Evolutionary conservation across 2,329 filamentous ascomycete genomes (phyloP).

Genomic region (Escovopsis sp.): DNA sequence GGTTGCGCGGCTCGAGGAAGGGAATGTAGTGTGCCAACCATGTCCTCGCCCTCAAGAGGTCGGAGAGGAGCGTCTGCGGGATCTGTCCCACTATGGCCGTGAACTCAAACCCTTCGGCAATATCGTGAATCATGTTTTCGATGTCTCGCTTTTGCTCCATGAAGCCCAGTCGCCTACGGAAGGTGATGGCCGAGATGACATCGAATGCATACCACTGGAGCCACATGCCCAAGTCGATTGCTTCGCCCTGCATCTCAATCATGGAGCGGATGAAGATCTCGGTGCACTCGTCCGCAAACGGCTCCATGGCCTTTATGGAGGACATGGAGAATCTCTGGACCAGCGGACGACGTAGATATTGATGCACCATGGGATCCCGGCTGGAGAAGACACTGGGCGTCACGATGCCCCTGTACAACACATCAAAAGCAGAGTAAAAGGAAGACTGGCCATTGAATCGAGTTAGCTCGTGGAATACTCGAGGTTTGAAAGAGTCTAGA

Average conservation of each 20-base stretch:
- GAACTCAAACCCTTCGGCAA: constrained; percentile 4
- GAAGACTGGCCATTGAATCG: constrained; percentile 39
- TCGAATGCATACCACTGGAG: constrained; percentile 52
- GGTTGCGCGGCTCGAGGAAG: constrained; percentile 3
- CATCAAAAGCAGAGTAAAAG: constrained; percentile 69
- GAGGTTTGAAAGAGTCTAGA: background rate
- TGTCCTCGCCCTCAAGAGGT: background rate
- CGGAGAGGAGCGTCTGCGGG: background rate
- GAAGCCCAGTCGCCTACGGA: constrained; percentile 46
- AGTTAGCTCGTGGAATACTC: constrained; percentile 37
- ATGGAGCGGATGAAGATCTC: constrained; percentile 50
- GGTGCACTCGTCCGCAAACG: constrained; percentile 62
- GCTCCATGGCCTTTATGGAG: constrained; percentile 62
- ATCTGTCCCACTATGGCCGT: constrained; percentile 11
- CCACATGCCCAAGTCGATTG: constrained; percentile 40
- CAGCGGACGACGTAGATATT: constrained; percentile 58
- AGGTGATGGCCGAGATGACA: constrained; percentile 47
- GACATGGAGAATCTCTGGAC: constrained; percentile 69
- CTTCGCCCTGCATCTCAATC: constrained; percentile 32
- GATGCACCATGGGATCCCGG: constrained; percentile 62
- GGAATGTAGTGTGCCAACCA: constrained; percentile 9
- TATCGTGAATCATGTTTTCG: constrained; percentile 37
- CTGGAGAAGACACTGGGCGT: constrained; percentile 60
- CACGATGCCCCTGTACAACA: constrained; percentile 49
- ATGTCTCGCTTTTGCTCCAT: constrained; percentile 45